Conservation (phyloP, 352 stramenopile genomes). For the Phytophthora multivora region DNA sequence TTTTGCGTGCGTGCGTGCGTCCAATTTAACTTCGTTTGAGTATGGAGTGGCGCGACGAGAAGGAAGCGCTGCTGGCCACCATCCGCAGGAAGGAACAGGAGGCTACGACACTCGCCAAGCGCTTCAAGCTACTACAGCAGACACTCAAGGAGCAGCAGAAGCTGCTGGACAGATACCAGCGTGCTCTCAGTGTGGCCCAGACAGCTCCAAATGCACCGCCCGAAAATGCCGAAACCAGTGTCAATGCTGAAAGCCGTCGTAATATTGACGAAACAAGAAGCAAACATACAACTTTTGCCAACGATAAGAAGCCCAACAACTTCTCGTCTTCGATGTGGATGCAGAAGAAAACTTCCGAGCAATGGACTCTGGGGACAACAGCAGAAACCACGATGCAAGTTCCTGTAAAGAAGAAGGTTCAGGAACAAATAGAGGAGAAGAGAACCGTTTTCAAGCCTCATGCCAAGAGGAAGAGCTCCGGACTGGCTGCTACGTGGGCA, state of each 20-base stretch:
- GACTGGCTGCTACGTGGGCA: slow-evolving; percentile 41
- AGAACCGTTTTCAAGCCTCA: slow-evolving; percentile 7
- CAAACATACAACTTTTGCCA: slow-evolving; percentile 4
- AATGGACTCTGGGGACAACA: neutral
- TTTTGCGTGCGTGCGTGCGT: too few species aligned
- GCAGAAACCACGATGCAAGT: neutral
- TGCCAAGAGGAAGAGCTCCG: slow-evolving; percentile 14
- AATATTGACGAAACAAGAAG: slow-evolving; percentile 4
- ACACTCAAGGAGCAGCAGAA: slow-evolving; percentile 71
- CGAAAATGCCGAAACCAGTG: slow-evolving; percentile 14
- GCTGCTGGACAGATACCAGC: slow-evolving; percentile 74
- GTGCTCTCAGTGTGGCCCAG: slow-evolving; percentile 30
- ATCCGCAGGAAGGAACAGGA: slow-evolving; percentile 54
- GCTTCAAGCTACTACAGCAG: slow-evolving; percentile 68
- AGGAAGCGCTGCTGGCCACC: slow-evolving; percentile 45
- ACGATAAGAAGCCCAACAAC: neutral
- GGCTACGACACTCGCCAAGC: slow-evolving; percentile 41
- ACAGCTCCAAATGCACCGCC: neutral
- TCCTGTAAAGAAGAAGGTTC: slow-evolving; percentile 5
- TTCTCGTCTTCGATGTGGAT: slow-evolving; percentile 10
- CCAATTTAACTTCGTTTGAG: slow-evolving; percentile 21
- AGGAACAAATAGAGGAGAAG: slow-evolving; percentile 5
- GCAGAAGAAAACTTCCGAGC: slow-evolving; percentile 13
- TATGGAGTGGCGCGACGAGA: slow-evolving; percentile 54
- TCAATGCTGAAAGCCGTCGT: neutral